Conservation (phyloP, 2,329 filamentous ascomycete species). For the Gaeumannomyces sp. region DNA sequence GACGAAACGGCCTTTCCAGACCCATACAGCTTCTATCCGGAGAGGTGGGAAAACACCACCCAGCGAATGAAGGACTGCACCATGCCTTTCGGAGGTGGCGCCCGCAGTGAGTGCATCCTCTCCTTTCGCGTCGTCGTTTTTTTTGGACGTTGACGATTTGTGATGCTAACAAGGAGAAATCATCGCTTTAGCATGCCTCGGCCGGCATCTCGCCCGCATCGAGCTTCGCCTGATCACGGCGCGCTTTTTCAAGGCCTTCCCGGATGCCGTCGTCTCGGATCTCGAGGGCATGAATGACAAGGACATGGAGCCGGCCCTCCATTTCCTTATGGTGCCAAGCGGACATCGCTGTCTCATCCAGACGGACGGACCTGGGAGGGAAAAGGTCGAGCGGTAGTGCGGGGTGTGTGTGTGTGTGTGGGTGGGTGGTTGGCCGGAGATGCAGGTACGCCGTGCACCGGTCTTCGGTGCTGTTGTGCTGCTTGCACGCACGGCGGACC, state of each 20-base stretch:
- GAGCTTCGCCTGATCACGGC: slow-evolving; percentile 44
- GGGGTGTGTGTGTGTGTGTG: too few relatives aligned
- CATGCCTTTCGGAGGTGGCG: slow-evolving; percentile 25
- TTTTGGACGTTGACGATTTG: background rate
- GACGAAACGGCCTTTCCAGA: slow-evolving; percentile 33
- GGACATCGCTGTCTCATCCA: slow-evolving; percentile 21
- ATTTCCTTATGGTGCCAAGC: slow-evolving; percentile 23
- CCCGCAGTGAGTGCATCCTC: slow-evolving; percentile 18
- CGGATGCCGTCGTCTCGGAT: slow-evolving; percentile 21
- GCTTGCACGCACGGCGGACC: too few relatives aligned
- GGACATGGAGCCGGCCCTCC: slow-evolving; percentile 24
- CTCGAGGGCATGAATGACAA: slow-evolving; percentile 23
- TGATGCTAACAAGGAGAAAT: background rate
- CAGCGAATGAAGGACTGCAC: slow-evolving; percentile 22
- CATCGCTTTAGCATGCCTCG: slow-evolving; percentile 36
- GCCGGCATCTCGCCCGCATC: slow-evolving; percentile 47
- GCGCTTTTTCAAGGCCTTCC: slow-evolving; percentile 37
- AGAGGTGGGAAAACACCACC: slow-evolving; percentile 30
- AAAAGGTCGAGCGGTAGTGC: too few relatives aligned
- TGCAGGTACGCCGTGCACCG: too few relatives aligned
- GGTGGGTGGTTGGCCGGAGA: too few relatives aligned
- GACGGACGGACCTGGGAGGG: too few relatives aligned
- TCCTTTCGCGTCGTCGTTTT: background rate
- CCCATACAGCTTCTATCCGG: slow-evolving; percentile 29
- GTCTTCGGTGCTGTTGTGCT: too few relatives aligned